Conservation (phyloP, 768 basidiomycete species). For the Xanthoconium stramineum region DNA sequence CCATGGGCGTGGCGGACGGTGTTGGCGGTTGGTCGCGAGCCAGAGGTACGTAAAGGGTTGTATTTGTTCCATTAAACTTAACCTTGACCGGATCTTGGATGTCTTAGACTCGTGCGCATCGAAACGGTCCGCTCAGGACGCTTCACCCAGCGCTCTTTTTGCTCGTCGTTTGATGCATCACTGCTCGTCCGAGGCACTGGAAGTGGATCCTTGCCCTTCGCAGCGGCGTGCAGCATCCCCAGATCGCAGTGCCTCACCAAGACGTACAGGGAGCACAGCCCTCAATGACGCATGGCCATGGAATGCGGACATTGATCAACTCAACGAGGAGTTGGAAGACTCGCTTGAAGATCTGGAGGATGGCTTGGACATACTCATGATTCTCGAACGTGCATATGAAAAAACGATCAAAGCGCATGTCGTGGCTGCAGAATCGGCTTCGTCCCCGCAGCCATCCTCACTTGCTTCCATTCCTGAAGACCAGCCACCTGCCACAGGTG, state of each 20-base stretch:
- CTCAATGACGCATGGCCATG: slow-evolving; percentile 30
- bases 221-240: slow-evolving; percentile 32
- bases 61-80: slow-evolving; percentile 3
- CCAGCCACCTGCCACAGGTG: neutral
- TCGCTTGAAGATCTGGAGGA: slow-evolving; percentile 62
- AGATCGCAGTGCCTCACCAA: slow-evolving; percentile 44
- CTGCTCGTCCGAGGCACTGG: slow-evolving; percentile 56
- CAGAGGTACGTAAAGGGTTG: slow-evolving; percentile 33
- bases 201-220: slow-evolving; percentile 8
- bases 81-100: slow-evolving; percentile 2
- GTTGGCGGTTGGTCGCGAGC: slow-evolving; percentile 84
- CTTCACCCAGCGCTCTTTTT: slow-evolving; percentile 54
- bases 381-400: slow-evolving; percentile 70
- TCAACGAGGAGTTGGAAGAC: slow-evolving; percentile 40
- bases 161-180: slow-evolving; percentile 85
- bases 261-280: slow-evolving; percentile 31
- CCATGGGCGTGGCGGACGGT: slow-evolving; percentile 93
- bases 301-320: slow-evolving; percentile 37
- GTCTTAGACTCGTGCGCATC: slow-evolving; percentile 19
- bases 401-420: slow-evolving; percentile 62
- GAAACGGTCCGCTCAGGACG: slow-evolving; percentile 35
- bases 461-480: slow-evolving; percentile 25
- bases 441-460: slow-evolving; percentile 10
- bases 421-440: slow-evolving; percentile 24
- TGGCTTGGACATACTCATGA: slow-evolving; percentile 65